phyloP scores from a whole-genome alignment of 345 rosid species.

The Eucalyptus sp. region DNA sequence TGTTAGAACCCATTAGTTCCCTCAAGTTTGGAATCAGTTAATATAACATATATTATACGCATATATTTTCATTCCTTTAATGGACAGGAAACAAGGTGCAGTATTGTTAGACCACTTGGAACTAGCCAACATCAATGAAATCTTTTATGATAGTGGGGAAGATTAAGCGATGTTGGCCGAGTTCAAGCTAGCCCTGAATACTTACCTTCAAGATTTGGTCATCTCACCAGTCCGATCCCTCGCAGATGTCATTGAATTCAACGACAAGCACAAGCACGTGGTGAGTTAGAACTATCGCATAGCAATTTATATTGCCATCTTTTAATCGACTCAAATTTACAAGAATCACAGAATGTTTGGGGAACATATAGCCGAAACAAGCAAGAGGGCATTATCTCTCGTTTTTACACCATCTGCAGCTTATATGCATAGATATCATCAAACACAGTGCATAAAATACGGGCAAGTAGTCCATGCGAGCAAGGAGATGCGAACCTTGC shows the following conservation, averaged over 20 bases:
- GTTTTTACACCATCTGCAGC: not conserved
- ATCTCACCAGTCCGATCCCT: slow-evolving; percentile 46
- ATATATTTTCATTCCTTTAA: not conserved
- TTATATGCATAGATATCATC: not conserved
- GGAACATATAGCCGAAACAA: not conserved
- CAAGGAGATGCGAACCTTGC: not conserved
- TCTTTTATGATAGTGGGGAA: slow-evolving; percentile 22
- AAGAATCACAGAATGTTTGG: not conserved
- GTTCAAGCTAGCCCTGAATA: slow-evolving; percentile 40
- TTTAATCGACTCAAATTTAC: not conserved
- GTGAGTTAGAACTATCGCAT: not conserved
- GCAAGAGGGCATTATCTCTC: not conserved
- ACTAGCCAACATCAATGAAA: slow-evolving; percentile 19
- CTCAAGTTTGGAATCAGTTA: not conserved
- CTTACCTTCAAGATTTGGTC: slow-evolving; percentile 27
- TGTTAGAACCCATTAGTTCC: not conserved
- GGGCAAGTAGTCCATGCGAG: not conserved
- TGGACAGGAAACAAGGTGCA: slow-evolving; percentile 39
- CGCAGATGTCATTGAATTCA: slow-evolving; percentile 47
- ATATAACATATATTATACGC: not conserved
- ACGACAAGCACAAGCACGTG: slow-evolving; percentile 23
- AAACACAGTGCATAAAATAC: not conserved
- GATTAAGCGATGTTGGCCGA: slow-evolving; percentile 22
- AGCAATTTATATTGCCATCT: not conserved
- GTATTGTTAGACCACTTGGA: slow-evolving; percentile 26